Base-by-base conservation (phyloP, 2,329 filamentous ascomycete genomes). In the Colletotrichum tropicale region DNA sequence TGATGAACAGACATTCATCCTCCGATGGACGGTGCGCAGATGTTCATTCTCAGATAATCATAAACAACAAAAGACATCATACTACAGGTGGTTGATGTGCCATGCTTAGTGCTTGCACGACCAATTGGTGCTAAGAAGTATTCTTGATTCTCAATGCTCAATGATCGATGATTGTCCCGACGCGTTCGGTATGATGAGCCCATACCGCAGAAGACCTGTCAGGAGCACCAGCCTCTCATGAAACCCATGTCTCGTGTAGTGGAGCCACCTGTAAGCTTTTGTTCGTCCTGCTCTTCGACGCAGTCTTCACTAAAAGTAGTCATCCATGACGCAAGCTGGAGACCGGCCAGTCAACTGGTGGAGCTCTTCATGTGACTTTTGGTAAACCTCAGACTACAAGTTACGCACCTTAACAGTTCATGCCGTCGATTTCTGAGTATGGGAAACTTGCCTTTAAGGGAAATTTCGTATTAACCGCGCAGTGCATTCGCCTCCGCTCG, bases 191-290 rank as follows among this genome's bases (percentile, higher is more conserved):
- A 18, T n/a, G 38, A n/a, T 12, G 3, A 43, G 18, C 3, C 38
- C 38, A 43, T 4, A 12, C n/a, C 43, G 43, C 43, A 52, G n/a
- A 52, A 52, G 10, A 13, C 43, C 36, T 52, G 43, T 12, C 43
- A 24, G 10, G 3, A 52, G n/a, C 43, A 21, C 43, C 2, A 1
- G 6, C 2, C 43, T 21, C n/a, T 2, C n/a, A 5, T 8, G 43
- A 21, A 13, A 7, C 3, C 6, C n/a, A 52, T 5, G 6, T 24
- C n/a, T 52, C 4, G n/a, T 52, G 6, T 24, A 52, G 43, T 52
- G n/a, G 6, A 8, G 10, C n/a, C n/a, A 2, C 12, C 10, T 52
- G n/a, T 21, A 24, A 1, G n/a, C 1, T 2, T 52, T 12, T 1
- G 6, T 21, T 48, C n/a, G 6, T 52, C 10, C 43, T 52, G 3